A percentile compares a stretch with the other conserved stretches of the same genome.
Evolutionary conservation across 2,329 filamentous ascomycete genomes (phyloP).

Genomic region (Apiospora sp.): DNA sequence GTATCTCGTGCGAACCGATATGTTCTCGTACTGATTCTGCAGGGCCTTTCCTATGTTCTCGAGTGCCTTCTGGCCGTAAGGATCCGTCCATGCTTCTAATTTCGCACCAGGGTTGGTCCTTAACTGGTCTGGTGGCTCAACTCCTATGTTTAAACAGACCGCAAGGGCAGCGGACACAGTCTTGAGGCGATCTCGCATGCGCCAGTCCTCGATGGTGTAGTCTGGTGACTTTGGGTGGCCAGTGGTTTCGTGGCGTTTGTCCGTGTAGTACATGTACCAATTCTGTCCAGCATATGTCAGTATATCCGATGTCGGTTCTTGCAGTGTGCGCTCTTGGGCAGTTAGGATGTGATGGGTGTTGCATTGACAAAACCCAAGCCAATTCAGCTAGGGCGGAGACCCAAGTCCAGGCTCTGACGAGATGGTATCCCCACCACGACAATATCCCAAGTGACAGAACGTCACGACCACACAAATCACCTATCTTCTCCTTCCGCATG

Average conservation of each 20-base stretch:
- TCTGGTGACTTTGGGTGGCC: constrained; percentile 79
- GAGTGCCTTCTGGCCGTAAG: constrained; percentile 83
- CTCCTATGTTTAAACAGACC: constrained; percentile 95
- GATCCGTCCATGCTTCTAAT: constrained; percentile 96
- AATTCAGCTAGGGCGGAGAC: not conserved
- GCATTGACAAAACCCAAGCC: not conserved
- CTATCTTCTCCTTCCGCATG: not conserved
- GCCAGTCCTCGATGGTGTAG: constrained; percentile 86
- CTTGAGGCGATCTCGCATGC: constrained; percentile 95
- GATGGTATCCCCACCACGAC: not conserved
- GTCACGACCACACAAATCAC: not conserved
- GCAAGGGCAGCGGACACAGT: constrained; percentile 95
- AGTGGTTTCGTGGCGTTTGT: constrained; percentile 95
- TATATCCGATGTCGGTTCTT: not conserved
- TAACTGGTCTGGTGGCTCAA: constrained; percentile 95
- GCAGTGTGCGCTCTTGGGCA: not conserved
- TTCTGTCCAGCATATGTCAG: constrained; percentile 62
- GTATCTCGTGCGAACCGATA: constrained; percentile 94
- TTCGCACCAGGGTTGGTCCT: constrained; percentile 94
- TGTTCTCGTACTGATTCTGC: constrained; percentile 95
- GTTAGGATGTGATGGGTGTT: not conserved
- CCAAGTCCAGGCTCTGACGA: not conserved
- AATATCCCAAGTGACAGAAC: not conserved
- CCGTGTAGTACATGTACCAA: constrained; percentile 99
- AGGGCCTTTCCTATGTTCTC: constrained; percentile 95